Base-by-base conservation (phyloP, 2,329 filamentous ascomycete genomes). In the Eurotiales sp. region DNA sequence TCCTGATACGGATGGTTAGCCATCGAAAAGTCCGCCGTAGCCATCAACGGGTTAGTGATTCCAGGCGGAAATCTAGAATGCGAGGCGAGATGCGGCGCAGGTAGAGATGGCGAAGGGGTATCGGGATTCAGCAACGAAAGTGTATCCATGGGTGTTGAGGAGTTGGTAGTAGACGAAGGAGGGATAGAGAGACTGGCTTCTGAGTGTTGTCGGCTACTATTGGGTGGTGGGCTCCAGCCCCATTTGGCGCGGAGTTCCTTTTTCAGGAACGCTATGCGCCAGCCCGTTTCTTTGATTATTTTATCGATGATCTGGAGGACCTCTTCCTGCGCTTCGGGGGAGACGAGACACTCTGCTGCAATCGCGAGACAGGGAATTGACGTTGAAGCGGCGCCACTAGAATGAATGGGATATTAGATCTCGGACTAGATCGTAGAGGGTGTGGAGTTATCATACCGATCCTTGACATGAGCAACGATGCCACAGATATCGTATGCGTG, bases 401-500 rank as follows among this genome's bases (percentile, higher is more conserved):
- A 21, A 79, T 77, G n/a, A n/a, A 53, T 17, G 7, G 4, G 5
- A 6, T 37, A 39, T 53, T 17, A 53, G 51, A 40, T 4, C 11
- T 12, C 11, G 8, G 11, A 5, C 2, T 8, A 40, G 7, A 7
- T n/a, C 3, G 1, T 4, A 3, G 4, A 8, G 7, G 17, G 27
- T n/a, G n/a, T n/a, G 4, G 5, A n/a, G 8, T 11, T 8, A 10
- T 64, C 72, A 59, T 64, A 80, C 76, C 82, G 79, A 64, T 95
- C 90, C 61, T 90, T 88, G 46, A 86, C 84, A 64, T 95, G 90
- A 2, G 89, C 88, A 21, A 88, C 84, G 55, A 97, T 95, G 12
- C 92, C 92, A 64, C 91, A 96, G 21, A 95, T 86, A 64, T 91
- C 86, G 58, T 87, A 85, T 0, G 90, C 86, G 64, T 96, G 89